Percentiles rank a stretch among this genome's conserved stretches.
These are phyloP conservation scores for Alternaria alternata DNA, from an alignment of 2,329 filamentous ascomycete species.

Conservation along the genomic window DNA sequence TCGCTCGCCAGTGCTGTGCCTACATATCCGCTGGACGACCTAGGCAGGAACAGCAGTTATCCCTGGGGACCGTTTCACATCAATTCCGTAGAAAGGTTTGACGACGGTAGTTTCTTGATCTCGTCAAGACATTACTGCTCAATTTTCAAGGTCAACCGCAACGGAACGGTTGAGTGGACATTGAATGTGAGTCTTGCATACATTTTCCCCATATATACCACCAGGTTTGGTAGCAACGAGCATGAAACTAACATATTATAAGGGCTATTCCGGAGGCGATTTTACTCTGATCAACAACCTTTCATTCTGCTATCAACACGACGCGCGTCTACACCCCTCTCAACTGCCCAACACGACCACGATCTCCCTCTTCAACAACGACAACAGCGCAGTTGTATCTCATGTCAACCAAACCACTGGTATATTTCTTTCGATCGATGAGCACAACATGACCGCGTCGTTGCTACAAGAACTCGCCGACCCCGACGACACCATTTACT, in stretches of 20 bases:
- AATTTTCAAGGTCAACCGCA: slow-evolving; percentile 1
- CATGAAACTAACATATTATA: background rate
- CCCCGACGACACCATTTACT: background rate
- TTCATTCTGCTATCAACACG: slow-evolving; percentile 20
- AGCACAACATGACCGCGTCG: slow-evolving; percentile 9
- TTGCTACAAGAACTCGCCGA: slow-evolving; percentile 8
- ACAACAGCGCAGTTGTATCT: slow-evolving; percentile 4
- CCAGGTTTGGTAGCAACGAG: background rate
- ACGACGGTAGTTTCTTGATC: slow-evolving; percentile 4
- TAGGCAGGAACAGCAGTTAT: slow-evolving; percentile 7
- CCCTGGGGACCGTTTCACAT: slow-evolving; percentile 8
- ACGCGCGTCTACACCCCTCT: slow-evolving; percentile 14
- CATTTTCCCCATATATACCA: background rate
- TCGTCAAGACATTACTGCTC: slow-evolving; percentile 8
- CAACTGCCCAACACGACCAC: background rate
- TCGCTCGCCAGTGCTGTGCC: slow-evolving; percentile 6
- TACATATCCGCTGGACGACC: slow-evolving; percentile 1
- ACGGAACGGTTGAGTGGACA: slow-evolving; percentile 7
- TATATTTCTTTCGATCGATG: slow-evolving; percentile 13
- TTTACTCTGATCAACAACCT: slow-evolving; percentile 12
- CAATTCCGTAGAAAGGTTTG: slow-evolving; percentile 6
- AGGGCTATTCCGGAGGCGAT: slow-evolving; percentile 14
- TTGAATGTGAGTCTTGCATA: slow-evolving; percentile 1
- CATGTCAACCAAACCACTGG: slow-evolving; percentile 4
- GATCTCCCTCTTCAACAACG: slow-evolving; percentile 10